Conservation (phyloP, 2,329 filamentous ascomycete genomes). For the Juglanconis oblonga region DNA sequence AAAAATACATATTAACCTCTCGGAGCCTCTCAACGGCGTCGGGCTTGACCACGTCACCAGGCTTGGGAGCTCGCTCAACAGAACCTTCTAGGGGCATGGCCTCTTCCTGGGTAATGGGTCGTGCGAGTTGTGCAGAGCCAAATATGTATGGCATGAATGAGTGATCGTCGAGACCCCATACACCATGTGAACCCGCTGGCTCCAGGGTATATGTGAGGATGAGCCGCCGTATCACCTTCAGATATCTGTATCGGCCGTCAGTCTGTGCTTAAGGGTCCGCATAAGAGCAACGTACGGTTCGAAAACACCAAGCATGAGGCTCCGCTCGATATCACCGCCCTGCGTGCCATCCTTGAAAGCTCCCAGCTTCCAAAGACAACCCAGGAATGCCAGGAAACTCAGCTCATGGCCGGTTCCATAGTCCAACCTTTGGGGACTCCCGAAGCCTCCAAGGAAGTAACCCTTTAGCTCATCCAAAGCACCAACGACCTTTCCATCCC, state of each 20-base stretch:
- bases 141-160: conserved; percentile 93
- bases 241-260: conserved; percentile 53
- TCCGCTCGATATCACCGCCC: conserved; percentile 64
- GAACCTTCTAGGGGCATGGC: conserved; percentile 78
- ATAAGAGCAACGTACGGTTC: conserved; percentile 63
- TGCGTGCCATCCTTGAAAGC: conserved; percentile 61
- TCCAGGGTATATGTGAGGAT: conserved; percentile 92
- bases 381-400: conserved; percentile 90
- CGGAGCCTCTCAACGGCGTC: conserved; percentile 65
- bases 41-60: conserved; percentile 64
- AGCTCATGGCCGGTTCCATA: conserved; percentile 96
- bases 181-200: conserved; percentile 91
- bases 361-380: conserved; percentile 84
- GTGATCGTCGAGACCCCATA: conserved; percentile 98
- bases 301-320: conserved; percentile 77
- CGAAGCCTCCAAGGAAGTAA: conserved; percentile 84
- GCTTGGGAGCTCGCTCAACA: conserved; percentile 65
- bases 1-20: conserved; percentile 81
- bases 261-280: neutral
- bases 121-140: conserved; percentile 84
- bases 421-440: conserved; percentile 83
- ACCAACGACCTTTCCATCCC: conserved; percentile 15
- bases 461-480: conserved; percentile 61
- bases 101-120: conserved; percentile 63
- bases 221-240: conserved; percentile 75